A percentile compares a stretch with the other conserved stretches of the same genome.
These are phyloP conservation scores for Anthracocystis walkeri DNA, from an alignment of 1,284 basidiomycete genomes.

Conservation along the genomic window DNA sequence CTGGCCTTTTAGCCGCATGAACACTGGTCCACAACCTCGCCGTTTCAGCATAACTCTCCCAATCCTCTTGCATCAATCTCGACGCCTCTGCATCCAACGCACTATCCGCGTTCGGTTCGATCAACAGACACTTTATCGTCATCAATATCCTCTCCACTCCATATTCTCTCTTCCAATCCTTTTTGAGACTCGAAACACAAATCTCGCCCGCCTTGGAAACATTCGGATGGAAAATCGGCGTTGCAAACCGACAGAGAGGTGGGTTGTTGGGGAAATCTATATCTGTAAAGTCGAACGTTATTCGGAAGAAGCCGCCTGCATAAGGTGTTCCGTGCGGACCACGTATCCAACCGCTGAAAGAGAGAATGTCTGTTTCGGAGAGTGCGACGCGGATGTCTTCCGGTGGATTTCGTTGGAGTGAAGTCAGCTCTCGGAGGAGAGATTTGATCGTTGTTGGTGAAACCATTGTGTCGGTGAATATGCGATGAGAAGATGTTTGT, in stretches of 20 bases:
- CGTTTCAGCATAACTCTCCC: conserved; percentile 83
- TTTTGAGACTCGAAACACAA: conserved; percentile 96
- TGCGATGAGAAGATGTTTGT: neutral
- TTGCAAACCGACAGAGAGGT: conserved; percentile 31
- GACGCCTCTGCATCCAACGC: conserved; percentile 94
- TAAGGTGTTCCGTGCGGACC: conserved; percentile 86
- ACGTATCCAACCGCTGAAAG: conserved; percentile 36
- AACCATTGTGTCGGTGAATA: conserved; percentile 26
- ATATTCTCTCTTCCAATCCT: conserved; percentile 93
- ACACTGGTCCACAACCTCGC: conserved; percentile 85
- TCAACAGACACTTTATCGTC: conserved; percentile 87
- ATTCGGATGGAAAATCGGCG: conserved; percentile 92
- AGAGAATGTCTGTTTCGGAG: conserved; percentile 43
- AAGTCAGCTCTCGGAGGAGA: conserved; percentile 35
- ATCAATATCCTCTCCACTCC: conserved; percentile 90
- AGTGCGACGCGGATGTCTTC: conserved; percentile 38
- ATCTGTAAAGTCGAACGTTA: conserved; percentile 47
- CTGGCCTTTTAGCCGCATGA: conserved; percentile 75
- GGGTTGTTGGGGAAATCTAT: conserved; percentile 47
- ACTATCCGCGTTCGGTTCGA: conserved; percentile 94
- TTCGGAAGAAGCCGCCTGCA: conserved; percentile 65
- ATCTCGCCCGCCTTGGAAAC: conserved; percentile 90
- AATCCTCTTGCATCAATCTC: conserved; percentile 83
- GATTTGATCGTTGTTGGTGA: conserved; percentile 35
- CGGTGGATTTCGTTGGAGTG: conserved; percentile 23